phyloP scores from a whole-genome alignment of 345 rosid species.

The Salix caprea region DNA sequence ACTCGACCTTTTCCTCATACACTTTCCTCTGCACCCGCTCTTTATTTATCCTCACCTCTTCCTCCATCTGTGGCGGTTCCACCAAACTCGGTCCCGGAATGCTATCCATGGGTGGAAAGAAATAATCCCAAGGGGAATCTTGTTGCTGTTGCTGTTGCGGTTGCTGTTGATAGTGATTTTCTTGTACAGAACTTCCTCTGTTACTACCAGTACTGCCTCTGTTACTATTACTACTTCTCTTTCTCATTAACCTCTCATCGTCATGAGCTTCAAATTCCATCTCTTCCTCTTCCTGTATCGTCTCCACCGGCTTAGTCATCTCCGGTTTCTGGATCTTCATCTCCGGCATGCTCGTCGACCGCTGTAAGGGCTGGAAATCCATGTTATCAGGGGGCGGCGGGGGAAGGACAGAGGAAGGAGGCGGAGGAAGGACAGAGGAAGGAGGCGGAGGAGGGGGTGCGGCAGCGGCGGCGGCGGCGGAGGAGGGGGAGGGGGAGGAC shows the following conservation, averaged over 20 bases:
- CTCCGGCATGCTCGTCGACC: constrained; percentile 80
- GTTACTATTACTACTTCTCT: constrained; percentile 40
- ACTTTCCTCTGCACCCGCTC: constrained; percentile 8
- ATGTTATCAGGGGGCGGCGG: constrained; percentile 14
- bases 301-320: constrained; percentile 30
- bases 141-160: constrained; percentile 20
- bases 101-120: constrained; percentile 43
- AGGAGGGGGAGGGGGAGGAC: neutral
- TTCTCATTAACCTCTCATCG: constrained; percentile 43
- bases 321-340: constrained; percentile 55
- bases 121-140: constrained; percentile 32
- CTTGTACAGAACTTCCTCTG: neutral
- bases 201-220: constrained; percentile 34
- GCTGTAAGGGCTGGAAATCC: constrained; percentile 33
- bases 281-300: constrained; percentile 59
- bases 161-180: constrained; percentile 8
- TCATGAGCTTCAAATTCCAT: constrained; percentile 42
- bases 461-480: constrained; percentile 6
- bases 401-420: constrained; percentile 16
- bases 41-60: constrained; percentile 26
- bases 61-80: constrained; percentile 39
- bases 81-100: constrained; percentile 59
- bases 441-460: constrained; percentile 43
- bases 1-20: constrained; percentile 15
- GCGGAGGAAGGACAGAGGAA: constrained; percentile 5